These are phyloP conservation scores for Entomortierella beljakovae DNA, from an alignment of 192 early-diverging fungal species.

Conservation along the genomic window DNA sequence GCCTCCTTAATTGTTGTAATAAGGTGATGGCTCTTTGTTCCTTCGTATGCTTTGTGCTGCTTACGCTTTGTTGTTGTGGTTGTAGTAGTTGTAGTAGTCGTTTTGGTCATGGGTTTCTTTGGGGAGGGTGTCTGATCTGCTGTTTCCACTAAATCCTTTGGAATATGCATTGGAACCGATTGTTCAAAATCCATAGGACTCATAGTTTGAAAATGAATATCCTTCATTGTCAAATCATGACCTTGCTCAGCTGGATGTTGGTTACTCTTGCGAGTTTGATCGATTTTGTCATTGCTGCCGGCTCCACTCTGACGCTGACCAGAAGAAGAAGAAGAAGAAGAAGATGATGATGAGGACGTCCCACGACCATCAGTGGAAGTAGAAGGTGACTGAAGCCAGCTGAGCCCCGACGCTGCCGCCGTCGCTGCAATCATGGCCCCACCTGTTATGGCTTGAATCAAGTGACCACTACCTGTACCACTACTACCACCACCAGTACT, in stretches of 20 bases:
- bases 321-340: not conserved
- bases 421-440: conserved; percentile 34
- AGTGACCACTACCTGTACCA: conserved; percentile 31
- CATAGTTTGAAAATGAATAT: conserved; percentile 46
- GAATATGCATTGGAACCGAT: not conserved
- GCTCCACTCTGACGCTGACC: not conserved
- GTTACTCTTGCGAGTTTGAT: not conserved
- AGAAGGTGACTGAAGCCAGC: conserved; percentile 18
- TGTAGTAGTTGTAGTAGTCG: not conserved
- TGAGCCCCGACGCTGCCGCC: conserved; percentile 30
- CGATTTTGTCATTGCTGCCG: not conserved
- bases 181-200: not conserved
- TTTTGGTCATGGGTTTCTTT: not conserved
- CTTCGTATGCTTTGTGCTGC: not conserved
- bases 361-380: not conserved
- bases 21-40: conserved; percentile 2
- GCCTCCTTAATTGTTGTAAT: not conserved
- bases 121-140: not conserved
- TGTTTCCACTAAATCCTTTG: not conserved
- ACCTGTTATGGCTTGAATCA: conserved; percentile 30
- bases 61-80: not conserved
- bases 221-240: conserved; percentile 51
- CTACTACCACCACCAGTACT: conserved; percentile 1
- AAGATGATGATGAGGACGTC: not conserved
- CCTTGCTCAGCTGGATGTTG: conserved; percentile 9